phyloP scores from a whole-genome alignment of 257 asterid genomes.

The Solanum lycopersicoides region DNA sequence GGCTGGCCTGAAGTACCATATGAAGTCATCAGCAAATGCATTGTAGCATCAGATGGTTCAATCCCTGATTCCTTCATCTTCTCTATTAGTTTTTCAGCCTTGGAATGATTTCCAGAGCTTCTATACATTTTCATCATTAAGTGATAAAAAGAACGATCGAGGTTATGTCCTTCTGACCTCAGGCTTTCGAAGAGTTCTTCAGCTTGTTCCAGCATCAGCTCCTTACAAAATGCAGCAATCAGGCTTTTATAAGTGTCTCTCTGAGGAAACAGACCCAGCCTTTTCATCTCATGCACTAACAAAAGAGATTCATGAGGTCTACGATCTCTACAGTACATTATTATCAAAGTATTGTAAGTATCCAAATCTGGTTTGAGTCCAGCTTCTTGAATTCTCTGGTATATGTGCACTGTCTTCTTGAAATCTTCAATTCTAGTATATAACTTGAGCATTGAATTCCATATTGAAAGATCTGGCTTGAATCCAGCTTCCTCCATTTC shows the following conservation, averaged over 20 bases:
- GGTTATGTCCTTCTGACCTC: constrained; percentile 42
- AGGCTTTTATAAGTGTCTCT: constrained; percentile 81
- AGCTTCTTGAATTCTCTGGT: constrained; percentile 61
- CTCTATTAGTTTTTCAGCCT: constrained; percentile 67
- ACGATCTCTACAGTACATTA: constrained; percentile 90
- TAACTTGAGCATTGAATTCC: constrained; percentile 62
- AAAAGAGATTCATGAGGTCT: constrained; percentile 70
- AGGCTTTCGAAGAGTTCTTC: constrained; percentile 71
- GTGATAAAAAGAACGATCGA: constrained; percentile 84
- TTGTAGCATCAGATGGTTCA: constrained; percentile 76
- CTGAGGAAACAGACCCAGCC: constrained; percentile 42
- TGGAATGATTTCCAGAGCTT: constrained; percentile 49
- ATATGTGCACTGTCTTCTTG: constrained; percentile 63
- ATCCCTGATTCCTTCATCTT: constrained; percentile 88
- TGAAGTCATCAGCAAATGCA: constrained; percentile 94
- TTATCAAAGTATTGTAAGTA: constrained; percentile 64
- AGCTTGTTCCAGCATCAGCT: constrained; percentile 73
- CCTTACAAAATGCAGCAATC: constrained; percentile 72
- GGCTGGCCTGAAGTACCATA: constrained; percentile 94
- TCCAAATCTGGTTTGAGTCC: constrained; percentile 72
- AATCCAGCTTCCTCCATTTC: constrained; percentile 90
- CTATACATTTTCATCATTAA: constrained; percentile 96
- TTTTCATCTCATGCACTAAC: constrained; percentile 64
- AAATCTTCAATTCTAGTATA: constrained; percentile 69
- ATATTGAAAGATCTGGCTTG: constrained; percentile 60